Percentiles rank a stretch among this genome's conserved stretches.
These are phyloP conservation scores for Croton setiger DNA, from an alignment of 441 rosid genomes.

Conservation along the genomic window DNA sequence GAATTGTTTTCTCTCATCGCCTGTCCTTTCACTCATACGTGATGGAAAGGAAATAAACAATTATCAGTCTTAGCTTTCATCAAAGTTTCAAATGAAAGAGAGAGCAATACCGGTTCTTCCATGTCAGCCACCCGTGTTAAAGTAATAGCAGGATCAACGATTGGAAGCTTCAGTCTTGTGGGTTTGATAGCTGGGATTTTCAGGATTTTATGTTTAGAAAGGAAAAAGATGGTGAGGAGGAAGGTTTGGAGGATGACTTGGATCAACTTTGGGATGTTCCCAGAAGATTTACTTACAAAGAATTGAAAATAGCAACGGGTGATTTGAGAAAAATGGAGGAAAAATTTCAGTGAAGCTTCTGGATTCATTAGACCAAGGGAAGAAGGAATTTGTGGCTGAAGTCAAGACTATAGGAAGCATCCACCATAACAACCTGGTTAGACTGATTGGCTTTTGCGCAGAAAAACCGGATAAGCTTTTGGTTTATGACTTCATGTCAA, in stretches of 20 bases:
- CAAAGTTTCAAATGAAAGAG: neutral
- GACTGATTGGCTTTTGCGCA: constrained; percentile 22
- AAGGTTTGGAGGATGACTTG: constrained; percentile 2
- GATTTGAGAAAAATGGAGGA: constrained; percentile 13
- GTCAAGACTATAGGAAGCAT: constrained; percentile 20
- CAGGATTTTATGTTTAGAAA: neutral
- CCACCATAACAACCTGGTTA: constrained; percentile 19
- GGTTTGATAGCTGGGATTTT: neutral
- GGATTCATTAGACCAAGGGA: constrained; percentile 19
- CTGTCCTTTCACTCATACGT: neutral
- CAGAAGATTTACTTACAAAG: constrained; percentile 12
- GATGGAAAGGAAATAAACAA: neutral
- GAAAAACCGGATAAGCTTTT: constrained; percentile 12
- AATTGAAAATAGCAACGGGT: constrained; percentile 12
- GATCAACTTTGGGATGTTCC: constrained; percentile 9
- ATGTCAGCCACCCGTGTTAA: neutral
- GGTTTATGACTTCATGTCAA: constrained; percentile 24
- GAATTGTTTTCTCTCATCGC: neutral
- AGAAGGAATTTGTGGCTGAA: constrained; percentile 19
- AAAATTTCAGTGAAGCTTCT: constrained; percentile 22
- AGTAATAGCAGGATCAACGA: neutral
- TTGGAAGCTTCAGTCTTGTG: neutral
- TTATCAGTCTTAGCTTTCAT: neutral
- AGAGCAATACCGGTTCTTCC: neutral
- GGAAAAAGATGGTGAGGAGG: neutral